Conservation (phyloP, 371 early-diverging fungal species). For the Mucor plumbeus region DNA sequence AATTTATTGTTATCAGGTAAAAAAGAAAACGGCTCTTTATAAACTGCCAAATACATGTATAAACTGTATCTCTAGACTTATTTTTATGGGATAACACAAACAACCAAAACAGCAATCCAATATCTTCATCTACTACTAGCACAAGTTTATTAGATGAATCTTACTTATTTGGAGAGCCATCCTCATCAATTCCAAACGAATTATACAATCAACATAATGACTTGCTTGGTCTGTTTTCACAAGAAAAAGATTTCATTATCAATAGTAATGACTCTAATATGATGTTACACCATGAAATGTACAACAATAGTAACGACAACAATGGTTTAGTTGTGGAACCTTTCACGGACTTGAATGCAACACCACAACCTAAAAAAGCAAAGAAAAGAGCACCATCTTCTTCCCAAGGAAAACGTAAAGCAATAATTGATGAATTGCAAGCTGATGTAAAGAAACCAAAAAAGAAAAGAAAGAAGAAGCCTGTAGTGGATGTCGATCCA, state of each 20-base stretch:
- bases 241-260: constrained; percentile 9
- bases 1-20: constrained; percentile 14
- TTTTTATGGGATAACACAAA: constrained; percentile 18
- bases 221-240: constrained; percentile 4
- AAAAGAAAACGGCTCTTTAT: background rate
- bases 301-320: background rate
- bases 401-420: constrained; percentile 1
- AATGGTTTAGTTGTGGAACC: constrained; percentile 10
- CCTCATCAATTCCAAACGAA: background rate
- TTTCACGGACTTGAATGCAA: constrained; percentile 10
- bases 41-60: constrained; percentile 1
- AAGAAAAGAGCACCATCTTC: background rate
- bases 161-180: background rate
- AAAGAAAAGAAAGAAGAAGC: constrained; percentile 10
- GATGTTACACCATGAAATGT: constrained; percentile 11
- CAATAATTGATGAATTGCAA: background rate
- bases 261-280: background rate
- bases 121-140: background rate
- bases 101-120: constrained; percentile 1
- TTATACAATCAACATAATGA: background rate
- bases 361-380: background rate
- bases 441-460: background rate
- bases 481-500: constrained; percentile 25
- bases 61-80: constrained; percentile 4
- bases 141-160: background rate